These are phyloP conservation scores for Colletotrichum magnum DNA, from an alignment of 2,329 filamentous ascomycete species.

Conservation along the genomic window DNA sequence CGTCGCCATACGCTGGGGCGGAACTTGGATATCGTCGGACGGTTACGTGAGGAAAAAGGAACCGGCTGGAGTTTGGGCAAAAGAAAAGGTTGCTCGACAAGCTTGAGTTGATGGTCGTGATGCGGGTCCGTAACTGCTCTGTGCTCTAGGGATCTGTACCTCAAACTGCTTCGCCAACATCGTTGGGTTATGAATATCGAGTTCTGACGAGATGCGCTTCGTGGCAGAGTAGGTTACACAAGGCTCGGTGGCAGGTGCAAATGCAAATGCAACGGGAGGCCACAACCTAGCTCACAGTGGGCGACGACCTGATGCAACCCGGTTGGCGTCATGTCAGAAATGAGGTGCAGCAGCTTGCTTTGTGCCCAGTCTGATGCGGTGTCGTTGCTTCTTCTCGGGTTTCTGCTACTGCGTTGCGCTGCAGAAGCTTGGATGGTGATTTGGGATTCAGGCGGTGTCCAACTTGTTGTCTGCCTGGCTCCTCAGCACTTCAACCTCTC, in stretches of 20 bases:
- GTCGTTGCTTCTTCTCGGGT: conserved; percentile 5
- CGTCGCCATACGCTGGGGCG: not conserved
- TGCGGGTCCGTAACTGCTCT: conserved; percentile 9
- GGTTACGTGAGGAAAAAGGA: conserved; percentile 7
- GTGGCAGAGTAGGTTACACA: conserved; percentile 14
- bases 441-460: not conserved
- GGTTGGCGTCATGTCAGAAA: conserved; percentile 22
- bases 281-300: not conserved
- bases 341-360: conserved; percentile 24
- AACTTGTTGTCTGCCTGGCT: not conserved
- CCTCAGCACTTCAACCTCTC: not conserved
- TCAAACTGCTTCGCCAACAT: no score
- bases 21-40: conserved; percentile 1
- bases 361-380: not conserved
- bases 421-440: conserved; percentile 25
- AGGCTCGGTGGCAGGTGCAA: conserved; percentile 13
- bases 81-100: conserved; percentile 29
- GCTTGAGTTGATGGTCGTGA: conserved; percentile 26
- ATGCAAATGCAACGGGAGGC: conserved; percentile 9
- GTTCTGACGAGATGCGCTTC: not conserved
- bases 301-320: conserved; percentile 2
- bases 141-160: not conserved
- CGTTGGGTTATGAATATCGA: no score
- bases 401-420: not conserved
- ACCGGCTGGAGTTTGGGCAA: conserved; percentile 9